These are phyloP conservation scores for Fusarium xylarioides DNA, from an alignment of 2,329 filamentous ascomycete genomes.

Conservation along the genomic window DNA sequence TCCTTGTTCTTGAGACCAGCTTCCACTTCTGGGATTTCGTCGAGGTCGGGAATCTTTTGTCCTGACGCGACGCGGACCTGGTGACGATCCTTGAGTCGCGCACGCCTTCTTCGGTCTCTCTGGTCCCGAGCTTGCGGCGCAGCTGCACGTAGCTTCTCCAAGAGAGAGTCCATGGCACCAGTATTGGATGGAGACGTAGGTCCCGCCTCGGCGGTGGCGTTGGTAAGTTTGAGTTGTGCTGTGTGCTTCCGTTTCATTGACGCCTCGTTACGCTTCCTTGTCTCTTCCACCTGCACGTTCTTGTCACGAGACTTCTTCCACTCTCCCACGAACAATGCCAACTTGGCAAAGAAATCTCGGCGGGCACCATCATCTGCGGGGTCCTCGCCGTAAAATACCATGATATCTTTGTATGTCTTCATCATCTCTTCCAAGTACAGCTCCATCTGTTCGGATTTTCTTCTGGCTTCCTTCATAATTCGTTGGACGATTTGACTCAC, in stretches of 20 bases:
- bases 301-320: conserved; percentile 98
- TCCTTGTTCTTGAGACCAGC: conserved; percentile 48
- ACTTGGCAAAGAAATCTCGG: conserved; percentile 93
- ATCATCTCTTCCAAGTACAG: conserved; percentile 94
- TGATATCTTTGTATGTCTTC: conserved; percentile 91
- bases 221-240: conserved; percentile 67
- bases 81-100: conserved; percentile 88
- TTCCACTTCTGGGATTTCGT: conserved; percentile 68
- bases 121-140: conserved; percentile 90
- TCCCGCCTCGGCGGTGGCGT: conserved; percentile 57
- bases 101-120: conserved; percentile 85
- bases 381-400: conserved; percentile 97
- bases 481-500: conserved; percentile 91
- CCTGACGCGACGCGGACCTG: conserved; percentile 90
- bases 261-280: conserved; percentile 83
- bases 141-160: conserved; percentile 93
- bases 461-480: conserved; percentile 93
- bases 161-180: conserved; percentile 93
- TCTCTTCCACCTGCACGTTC: conserved; percentile 86
- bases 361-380: conserved; percentile 89
- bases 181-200: conserved; percentile 76
- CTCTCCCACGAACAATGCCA: conserved; percentile 87
- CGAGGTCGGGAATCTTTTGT: conserved; percentile 79
- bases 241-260: conserved; percentile 91
- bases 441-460: conserved; percentile 96